Evolutionary conservation across 2,329 filamentous ascomycete species (phyloP).

Genomic region (Scedosporium minutisporum): DNA sequence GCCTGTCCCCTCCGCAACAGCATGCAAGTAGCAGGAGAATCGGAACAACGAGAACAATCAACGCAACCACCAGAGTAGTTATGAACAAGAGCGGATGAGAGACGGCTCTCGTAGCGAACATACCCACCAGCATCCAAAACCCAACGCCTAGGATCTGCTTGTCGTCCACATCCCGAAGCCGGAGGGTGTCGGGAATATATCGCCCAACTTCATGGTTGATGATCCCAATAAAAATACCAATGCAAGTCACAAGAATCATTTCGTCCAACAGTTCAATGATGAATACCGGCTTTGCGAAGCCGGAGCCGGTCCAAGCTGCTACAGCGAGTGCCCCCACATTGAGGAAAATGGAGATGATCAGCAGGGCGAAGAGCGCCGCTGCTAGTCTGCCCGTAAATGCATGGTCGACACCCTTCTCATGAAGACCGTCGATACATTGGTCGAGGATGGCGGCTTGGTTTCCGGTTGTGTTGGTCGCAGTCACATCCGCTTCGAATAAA

Average conservation of each 20-base stretch:
- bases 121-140: conserved; percentile 5
- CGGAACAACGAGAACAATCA: neutral
- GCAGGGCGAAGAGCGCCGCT: conserved; percentile 1
- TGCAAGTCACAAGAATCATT: conserved; percentile 1
- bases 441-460: neutral
- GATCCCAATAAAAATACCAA: conserved; percentile 4
- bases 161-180: conserved; percentile 3
- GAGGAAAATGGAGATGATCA: conserved; percentile 4
- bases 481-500: conserved; percentile 1
- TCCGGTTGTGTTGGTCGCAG: neutral
- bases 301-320: neutral
- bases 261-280: conserved; percentile 3
- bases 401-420: conserved; percentile 1
- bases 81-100: conserved; percentile 1
- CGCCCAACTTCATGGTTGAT: conserved; percentile 4
- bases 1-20: neutral
- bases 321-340: neutral
- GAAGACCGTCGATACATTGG: neutral
- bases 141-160: conserved; percentile 1
- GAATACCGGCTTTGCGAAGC: neutral
- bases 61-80: neutral
- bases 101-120: neutral
- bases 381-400: neutral
- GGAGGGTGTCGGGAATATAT: neutral
- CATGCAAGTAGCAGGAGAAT: neutral